Conservation (phyloP, 139 green algal genomes). For the Yamagishiella unicocca region DNA sequence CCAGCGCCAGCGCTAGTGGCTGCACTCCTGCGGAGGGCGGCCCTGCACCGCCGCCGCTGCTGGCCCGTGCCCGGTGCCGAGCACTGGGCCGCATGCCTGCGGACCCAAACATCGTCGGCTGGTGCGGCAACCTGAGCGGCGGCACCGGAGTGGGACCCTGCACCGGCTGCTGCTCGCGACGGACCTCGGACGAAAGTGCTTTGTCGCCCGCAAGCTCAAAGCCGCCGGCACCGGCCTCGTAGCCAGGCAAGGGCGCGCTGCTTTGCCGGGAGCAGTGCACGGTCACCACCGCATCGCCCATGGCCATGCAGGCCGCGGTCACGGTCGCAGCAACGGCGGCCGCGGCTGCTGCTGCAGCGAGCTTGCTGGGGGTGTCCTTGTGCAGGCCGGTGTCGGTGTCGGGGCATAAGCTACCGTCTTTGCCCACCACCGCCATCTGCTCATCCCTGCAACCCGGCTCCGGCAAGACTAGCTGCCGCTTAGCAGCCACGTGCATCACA, state of each 20-base stretch:
- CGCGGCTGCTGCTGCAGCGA: background rate
- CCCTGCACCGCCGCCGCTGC: background rate
- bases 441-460: no score
- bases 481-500: background rate
- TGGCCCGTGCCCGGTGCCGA: background rate
- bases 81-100: background rate
- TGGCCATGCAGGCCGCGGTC: no score
- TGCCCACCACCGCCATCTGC: no score
- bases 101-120: no score
- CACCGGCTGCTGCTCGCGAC: background rate
- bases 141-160: background rate
- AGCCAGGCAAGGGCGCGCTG: background rate
- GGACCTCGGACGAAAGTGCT: no score
- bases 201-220: no score
- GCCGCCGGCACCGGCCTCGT: no score
- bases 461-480: background rate
- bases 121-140: background rate
- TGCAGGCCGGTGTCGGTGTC: background rate
- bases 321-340: background rate
- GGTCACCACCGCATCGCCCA: background rate
- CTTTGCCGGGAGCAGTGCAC: background rate
- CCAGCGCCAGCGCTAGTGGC: background rate
- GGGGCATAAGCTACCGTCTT: no score
- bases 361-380: constrained; percentile 15
- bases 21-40: no score